Evolutionary conservation across 2,329 filamentous ascomycete species (phyloP).

Genomic region (Hansfordia pulvinata): DNA sequence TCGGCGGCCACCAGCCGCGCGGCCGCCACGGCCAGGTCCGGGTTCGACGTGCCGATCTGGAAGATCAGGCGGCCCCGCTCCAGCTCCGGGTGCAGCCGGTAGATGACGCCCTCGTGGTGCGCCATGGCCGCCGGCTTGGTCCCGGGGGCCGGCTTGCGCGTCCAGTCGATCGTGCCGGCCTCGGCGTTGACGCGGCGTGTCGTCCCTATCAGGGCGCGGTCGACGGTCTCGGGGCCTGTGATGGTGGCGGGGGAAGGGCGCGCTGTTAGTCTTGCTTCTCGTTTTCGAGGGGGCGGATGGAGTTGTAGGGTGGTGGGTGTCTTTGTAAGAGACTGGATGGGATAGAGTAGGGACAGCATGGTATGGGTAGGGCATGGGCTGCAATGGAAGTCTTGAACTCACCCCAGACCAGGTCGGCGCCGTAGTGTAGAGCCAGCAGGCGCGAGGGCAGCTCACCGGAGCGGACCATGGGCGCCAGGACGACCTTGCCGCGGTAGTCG

Average conservation of each 20-base stretch:
- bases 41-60: constrained; percentile 80
- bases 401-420: constrained; percentile 95
- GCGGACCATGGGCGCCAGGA: constrained; percentile 94
- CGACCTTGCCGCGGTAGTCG: constrained; percentile 86
- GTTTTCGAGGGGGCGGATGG: no score
- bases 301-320: no score
- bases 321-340: not conserved
- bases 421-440: constrained; percentile 81
- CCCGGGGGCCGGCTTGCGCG: constrained; percentile 59
- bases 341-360: not conserved
- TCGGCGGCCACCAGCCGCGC: constrained; percentile 74
- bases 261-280: no score
- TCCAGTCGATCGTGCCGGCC: constrained; percentile 76
- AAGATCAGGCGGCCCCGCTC: constrained; percentile 73
- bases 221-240: constrained; percentile 80
- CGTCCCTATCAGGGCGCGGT: constrained; percentile 81
- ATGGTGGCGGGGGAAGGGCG: constrained; percentile 2
- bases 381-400: constrained; percentile 13
- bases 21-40: constrained; percentile 70
- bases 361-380: not conserved
- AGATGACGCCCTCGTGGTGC: constrained; percentile 58
- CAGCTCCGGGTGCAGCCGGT: constrained; percentile 63
- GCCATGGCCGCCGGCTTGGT: constrained; percentile 41
- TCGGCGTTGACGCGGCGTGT: constrained; percentile 62
- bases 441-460: constrained; percentile 92